These are phyloP conservation scores for Aspergillus sp. DNA, from an alignment of 2,329 filamentous ascomycete species.

Conservation along the genomic window DNA sequence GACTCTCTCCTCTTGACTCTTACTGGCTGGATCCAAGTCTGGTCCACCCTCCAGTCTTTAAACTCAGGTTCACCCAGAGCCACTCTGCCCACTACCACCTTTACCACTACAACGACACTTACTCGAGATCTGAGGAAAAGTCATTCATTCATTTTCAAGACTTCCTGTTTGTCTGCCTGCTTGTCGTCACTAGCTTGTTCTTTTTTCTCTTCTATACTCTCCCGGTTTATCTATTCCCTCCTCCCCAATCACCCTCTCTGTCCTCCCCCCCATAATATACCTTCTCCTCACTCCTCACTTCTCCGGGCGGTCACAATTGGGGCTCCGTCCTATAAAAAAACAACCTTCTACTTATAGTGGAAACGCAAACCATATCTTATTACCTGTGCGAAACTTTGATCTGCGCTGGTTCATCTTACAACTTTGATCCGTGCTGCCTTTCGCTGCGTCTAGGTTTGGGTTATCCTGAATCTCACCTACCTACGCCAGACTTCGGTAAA, in stretches of 20 bases:
- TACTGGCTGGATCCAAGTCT: neutral
- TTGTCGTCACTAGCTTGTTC: neutral
- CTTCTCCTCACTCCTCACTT: conserved; percentile 2
- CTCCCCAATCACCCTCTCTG: neutral
- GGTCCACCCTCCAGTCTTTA: neutral
- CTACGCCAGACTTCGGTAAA: too few species aligned
- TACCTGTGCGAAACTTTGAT: conserved; percentile 12
- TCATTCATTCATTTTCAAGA: neutral
- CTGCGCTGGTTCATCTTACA: conserved; percentile 8
- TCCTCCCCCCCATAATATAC: neutral
- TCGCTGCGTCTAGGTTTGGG: conserved; percentile 12
- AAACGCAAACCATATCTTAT: too few species aligned
- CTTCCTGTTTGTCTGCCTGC: neutral
- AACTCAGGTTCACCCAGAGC: neutral
- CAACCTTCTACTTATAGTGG: too few species aligned
- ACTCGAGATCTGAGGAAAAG: conserved; percentile 2
- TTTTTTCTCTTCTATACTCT: neutral
- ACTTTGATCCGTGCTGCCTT: conserved; percentile 15
- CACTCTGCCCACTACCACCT: neutral
- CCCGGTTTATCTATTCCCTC: neutral
- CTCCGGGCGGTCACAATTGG: neutral
- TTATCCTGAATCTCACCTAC: neutral
- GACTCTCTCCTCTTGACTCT: conserved; percentile 1
- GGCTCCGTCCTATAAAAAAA: too few species aligned
- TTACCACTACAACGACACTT: neutral